Evolutionary conservation across 2,329 filamentous ascomycete species (phyloP).

Genomic region (Cordyceps cicadae): DNA sequence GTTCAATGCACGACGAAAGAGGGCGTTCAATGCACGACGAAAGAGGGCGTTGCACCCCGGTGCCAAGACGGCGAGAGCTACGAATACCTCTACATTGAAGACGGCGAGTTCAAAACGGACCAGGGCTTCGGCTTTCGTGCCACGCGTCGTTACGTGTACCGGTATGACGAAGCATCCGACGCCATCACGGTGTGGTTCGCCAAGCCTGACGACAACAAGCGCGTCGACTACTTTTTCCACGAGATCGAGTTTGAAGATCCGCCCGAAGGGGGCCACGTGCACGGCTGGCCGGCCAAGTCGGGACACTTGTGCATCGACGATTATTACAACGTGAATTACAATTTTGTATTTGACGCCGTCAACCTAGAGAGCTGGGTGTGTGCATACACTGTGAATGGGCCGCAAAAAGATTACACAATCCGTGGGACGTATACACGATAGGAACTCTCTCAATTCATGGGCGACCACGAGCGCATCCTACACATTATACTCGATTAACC

Average conservation of each 20-base stretch:
- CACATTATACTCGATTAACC: no score
- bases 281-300: conserved; percentile 55
- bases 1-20: conserved; percentile 30
- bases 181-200: conserved; percentile 66
- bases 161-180: conserved; percentile 55
- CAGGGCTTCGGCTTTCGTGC: conserved; percentile 51
- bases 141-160: conserved; percentile 61
- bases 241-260: conserved; percentile 53
- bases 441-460: no score
- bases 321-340: conserved; percentile 61
- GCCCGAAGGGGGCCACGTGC: conserved; percentile 20
- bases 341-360: conserved; percentile 54
- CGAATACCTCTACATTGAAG: conserved; percentile 63
- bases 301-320: conserved; percentile 65
- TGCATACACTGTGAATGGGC: conserved; percentile 59
- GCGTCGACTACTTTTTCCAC: conserved; percentile 68
- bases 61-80: conserved; percentile 26
- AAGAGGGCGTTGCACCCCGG: not conserved
- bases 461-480: no score
- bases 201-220: conserved; percentile 50
- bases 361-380: conserved; percentile 51
- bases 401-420: conserved; percentile 65
- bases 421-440: conserved; percentile 37
- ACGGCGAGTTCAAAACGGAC: conserved; percentile 54
- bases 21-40: conserved; percentile 31